Conservation (phyloP, 805 yeast genomes). For the Sugiyamaella mastotermitis region DNA sequence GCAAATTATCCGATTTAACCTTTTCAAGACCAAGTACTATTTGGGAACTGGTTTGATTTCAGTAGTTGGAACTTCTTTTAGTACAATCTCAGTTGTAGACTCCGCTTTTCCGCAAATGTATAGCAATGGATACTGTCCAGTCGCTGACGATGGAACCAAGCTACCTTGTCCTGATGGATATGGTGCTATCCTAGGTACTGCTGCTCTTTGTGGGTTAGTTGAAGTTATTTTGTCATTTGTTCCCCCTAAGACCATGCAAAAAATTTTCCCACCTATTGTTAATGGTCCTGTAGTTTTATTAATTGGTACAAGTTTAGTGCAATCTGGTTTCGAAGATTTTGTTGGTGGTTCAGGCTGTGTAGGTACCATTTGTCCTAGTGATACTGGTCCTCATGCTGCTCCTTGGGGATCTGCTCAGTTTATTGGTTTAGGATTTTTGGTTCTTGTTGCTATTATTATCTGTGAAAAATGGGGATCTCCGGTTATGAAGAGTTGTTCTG, state of each 20-base stretch:
- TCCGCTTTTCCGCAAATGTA: slow-evolving; percentile 82
- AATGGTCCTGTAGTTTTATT: slow-evolving; percentile 90
- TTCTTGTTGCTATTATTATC: slow-evolving; percentile 63
- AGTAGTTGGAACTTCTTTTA: slow-evolving; percentile 88
- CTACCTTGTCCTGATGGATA: slow-evolving; percentile 87
- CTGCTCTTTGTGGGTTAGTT: slow-evolving; percentile 68
- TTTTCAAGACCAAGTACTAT: slow-evolving; percentile 65
- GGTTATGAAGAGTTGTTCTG: slow-evolving; percentile 91
- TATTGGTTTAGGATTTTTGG: slow-evolving; percentile 82
- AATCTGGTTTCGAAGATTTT: slow-evolving; percentile 77
- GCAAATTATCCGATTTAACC: slow-evolving; percentile 77
- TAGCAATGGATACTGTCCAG: slow-evolving; percentile 58
- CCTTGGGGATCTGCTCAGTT: slow-evolving; percentile 86
- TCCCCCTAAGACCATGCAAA: slow-evolving; percentile 67
- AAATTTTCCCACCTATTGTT: slow-evolving; percentile 79
- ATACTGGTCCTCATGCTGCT: slow-evolving; percentile 47
- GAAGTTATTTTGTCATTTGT: slow-evolving; percentile 69
- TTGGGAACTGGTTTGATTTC: slow-evolving; percentile 85
- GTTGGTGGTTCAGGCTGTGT: slow-evolving; percentile 69
- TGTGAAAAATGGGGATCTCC: slow-evolving; percentile 91
- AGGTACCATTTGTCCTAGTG: slow-evolving; percentile 40
- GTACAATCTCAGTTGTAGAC: slow-evolving; percentile 74
- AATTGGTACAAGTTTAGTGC: slow-evolving; percentile 67
- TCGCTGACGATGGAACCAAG: slow-evolving; percentile 53
- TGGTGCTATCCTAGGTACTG: slow-evolving; percentile 80